Conservation (phyloP, 352 stramenopile genomes). For the Pythium brachiatum region DNA sequence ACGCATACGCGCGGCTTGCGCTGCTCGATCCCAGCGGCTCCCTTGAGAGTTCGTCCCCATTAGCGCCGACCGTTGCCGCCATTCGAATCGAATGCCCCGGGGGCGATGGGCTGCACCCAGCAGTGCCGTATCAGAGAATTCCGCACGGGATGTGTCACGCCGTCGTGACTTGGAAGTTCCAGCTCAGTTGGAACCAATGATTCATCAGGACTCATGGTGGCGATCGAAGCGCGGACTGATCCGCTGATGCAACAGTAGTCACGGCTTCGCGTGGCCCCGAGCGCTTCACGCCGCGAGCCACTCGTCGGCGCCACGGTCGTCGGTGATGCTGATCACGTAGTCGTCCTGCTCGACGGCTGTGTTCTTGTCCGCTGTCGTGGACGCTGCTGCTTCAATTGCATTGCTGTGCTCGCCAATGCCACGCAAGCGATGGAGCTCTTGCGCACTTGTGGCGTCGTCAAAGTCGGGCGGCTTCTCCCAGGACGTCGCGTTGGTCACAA, state of each 20-base stretch:
- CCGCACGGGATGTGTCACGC: too few species aligned
- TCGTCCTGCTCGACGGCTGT: slow-evolving; percentile 31
- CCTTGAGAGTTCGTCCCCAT: too few species aligned
- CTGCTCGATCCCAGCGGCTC: background rate
- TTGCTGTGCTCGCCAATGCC: slow-evolving; percentile 10
- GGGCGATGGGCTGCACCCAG: background rate
- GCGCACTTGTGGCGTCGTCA: slow-evolving; percentile 1
- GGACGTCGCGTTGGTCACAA: slow-evolving; percentile 41
- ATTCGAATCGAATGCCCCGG: background rate
- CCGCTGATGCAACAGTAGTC: background rate
- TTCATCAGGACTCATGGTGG: background rate
- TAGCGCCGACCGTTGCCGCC: background rate
- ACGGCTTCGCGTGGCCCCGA: background rate
- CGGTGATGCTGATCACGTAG: slow-evolving; percentile 33
- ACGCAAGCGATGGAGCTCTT: slow-evolving; percentile 1
- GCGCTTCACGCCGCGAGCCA: slow-evolving; percentile 3
- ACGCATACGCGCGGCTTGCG: too few species aligned
- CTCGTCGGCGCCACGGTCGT: slow-evolving; percentile 15
- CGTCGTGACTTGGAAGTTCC: too few species aligned
- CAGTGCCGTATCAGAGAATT: too few species aligned
- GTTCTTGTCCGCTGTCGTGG: background rate
- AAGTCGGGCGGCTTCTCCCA: slow-evolving; percentile 46
- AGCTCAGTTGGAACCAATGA: too few species aligned
- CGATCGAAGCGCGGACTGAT: background rate
- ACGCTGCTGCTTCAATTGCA: background rate